phyloP scores from a whole-genome alignment of 805 yeast genomes.

The Candida taoyuanica region DNA sequence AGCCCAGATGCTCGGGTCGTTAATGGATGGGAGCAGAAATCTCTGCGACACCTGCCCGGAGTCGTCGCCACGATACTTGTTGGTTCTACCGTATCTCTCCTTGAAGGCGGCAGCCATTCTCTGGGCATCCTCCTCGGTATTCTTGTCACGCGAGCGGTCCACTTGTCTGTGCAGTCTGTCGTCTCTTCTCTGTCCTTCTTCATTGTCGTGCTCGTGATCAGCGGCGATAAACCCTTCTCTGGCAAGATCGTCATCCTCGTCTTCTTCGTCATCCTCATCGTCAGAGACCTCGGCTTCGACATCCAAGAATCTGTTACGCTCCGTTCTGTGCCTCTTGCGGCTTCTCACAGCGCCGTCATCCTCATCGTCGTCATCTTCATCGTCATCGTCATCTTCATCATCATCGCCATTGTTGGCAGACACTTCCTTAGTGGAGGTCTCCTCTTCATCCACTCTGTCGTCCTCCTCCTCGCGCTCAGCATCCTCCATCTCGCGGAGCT shows the following conservation, averaged over 20 bases:
- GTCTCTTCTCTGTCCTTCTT: constrained; percentile 41
- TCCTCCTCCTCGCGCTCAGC: constrained; percentile 22
- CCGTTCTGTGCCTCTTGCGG: constrained; percentile 41
- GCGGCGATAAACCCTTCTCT: constrained; percentile 79
- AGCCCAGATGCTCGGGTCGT: constrained; percentile 96
- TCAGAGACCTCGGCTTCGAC: constrained; percentile 99
- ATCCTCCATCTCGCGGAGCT: constrained; percentile 23
- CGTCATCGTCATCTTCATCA: constrained; percentile 34
- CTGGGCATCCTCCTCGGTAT: constrained; percentile 93
- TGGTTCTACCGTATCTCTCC: constrained; percentile 85
- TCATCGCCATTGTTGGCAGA: constrained; percentile 28
- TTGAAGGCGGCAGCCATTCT: constrained; percentile 86
- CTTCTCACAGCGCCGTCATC: constrained; percentile 46
- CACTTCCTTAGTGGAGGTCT: constrained; percentile 28
- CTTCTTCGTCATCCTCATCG: constrained; percentile 95
- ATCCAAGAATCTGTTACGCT: constrained; percentile 80
- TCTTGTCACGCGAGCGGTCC: constrained; percentile 81
- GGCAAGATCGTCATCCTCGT: constrained; percentile 82
- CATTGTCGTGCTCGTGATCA: constrained; percentile 59
- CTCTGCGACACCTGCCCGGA: constrained; percentile 90
- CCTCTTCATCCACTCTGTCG: constrained; percentile 9
- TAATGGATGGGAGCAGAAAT: constrained; percentile 88
- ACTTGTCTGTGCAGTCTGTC: constrained; percentile 88
- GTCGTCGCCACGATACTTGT: constrained; percentile 75
- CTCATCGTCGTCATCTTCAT: constrained; percentile 43